Evolutionary conservation across 257 asterid genomes (phyloP).

Genomic region (Solanum bukasovii): DNA sequence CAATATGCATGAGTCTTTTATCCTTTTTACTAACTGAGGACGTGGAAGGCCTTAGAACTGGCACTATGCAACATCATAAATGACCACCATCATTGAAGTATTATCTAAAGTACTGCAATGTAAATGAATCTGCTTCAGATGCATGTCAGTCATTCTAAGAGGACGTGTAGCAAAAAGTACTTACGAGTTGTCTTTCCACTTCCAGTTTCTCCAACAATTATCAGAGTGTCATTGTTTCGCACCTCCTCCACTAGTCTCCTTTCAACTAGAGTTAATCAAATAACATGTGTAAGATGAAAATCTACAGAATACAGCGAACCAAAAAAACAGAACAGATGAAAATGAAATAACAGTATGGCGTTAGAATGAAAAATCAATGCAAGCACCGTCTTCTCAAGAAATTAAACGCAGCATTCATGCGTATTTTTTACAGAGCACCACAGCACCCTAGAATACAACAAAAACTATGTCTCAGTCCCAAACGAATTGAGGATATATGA

Average conservation of each 20-base stretch:
- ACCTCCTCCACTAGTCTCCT: conserved; percentile 82
- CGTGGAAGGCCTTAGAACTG: background rate
- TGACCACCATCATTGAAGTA: background rate
- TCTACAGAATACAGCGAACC: background rate
- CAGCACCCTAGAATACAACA: background rate
- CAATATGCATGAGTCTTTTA: background rate
- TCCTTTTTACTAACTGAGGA: background rate
- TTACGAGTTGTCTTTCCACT: conserved; percentile 99
- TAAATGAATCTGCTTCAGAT: background rate
- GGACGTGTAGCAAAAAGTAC: conserved; percentile 14
- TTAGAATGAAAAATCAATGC: background rate
- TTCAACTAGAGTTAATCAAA: conserved; percentile 38
- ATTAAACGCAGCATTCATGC: background rate
- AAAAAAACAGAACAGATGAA: background rate
- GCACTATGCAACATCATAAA: background rate
- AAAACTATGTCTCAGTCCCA: background rate
- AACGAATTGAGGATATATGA: background rate
- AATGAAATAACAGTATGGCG: background rate
- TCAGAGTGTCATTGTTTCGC: conserved; percentile 55
- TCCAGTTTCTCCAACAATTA: conserved; percentile 96
- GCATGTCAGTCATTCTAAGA: background rate
- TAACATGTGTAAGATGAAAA: background rate
- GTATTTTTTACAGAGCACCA: background rate
- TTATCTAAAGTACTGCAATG: background rate
- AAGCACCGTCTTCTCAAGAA: background rate